Conservation (phyloP, 495 filamentous ascomycete species). For the Terfezia boudieri region DNA sequence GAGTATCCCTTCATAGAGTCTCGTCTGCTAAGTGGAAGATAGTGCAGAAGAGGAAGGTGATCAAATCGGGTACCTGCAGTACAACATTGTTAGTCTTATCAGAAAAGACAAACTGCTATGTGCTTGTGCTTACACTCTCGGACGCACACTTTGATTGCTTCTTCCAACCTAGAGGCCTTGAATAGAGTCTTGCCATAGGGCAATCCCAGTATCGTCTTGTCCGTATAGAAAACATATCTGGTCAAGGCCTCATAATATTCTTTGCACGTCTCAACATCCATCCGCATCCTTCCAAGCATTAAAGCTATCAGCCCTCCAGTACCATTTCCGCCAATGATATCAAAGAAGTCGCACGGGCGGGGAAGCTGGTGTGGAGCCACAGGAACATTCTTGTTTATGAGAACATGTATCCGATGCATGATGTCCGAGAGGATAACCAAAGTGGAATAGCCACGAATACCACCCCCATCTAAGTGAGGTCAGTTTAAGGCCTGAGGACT, state of each 20-base stretch:
- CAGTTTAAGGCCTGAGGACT: not conserved
- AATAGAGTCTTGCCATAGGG: conserved; percentile 83
- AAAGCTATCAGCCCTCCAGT: conserved; percentile 76
- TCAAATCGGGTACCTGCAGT: not conserved
- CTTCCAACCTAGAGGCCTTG: conserved; percentile 88
- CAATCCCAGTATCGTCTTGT: conserved; percentile 91
- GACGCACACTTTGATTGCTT: conserved; percentile 76
- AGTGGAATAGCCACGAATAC: conserved; percentile 92
- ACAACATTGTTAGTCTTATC: not conserved
- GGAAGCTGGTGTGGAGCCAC: conserved; percentile 45
- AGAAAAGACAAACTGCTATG: too few species aligned
- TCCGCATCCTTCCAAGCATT: conserved; percentile 75
- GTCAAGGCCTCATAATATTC: conserved; percentile 87
- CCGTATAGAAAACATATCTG: conserved; percentile 79
- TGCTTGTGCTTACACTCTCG: conserved; percentile 33
- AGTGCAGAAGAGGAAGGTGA: not conserved
- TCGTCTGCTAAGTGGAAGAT: not conserved
- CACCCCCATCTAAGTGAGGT: conserved; percentile 61
- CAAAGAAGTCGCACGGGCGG: conserved; percentile 59
- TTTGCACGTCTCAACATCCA: conserved; percentile 90
- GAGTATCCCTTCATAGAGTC: not conserved
- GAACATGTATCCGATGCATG: conserved; percentile 36
- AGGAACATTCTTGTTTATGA: conserved; percentile 44
- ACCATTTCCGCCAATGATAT: conserved; percentile 50
- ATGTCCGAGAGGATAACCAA: conserved; percentile 86